Conservation (phyloP, 257 asterid genomes). For the Apocynum venetum region DNA sequence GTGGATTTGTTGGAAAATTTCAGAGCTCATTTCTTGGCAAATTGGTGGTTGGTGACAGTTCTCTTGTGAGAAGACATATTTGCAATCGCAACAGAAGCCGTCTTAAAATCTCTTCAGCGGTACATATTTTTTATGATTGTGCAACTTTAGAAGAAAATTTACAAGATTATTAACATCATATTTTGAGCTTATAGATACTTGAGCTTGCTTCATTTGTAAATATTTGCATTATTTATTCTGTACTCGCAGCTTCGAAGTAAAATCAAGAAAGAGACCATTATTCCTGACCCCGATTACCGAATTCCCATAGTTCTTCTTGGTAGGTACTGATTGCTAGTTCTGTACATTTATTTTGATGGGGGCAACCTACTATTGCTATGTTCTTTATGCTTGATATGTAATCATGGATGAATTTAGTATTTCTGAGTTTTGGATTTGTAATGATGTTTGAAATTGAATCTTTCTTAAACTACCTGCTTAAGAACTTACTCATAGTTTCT, state of each 20-base stretch:
- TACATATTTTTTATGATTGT: constrained; percentile 18
- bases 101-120: constrained; percentile 50
- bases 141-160: not conserved
- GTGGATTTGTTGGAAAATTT: constrained; percentile 24
- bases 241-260: constrained; percentile 57
- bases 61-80: constrained; percentile 20
- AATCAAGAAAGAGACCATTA: constrained; percentile 53
- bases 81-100: constrained; percentile 28
- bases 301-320: constrained; percentile 82
- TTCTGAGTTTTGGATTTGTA: not conserved
- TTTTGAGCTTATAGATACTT: not conserved
- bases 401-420: too few relatives aligned
- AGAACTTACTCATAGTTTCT: not conserved
- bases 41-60: constrained; percentile 16
- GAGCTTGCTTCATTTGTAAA: not conserved
- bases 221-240: not conserved
- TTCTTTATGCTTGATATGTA: too few relatives aligned
- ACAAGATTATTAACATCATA: not conserved
- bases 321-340: constrained; percentile 18
- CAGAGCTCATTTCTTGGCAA: constrained; percentile 43
- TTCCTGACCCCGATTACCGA: constrained; percentile 90
- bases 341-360: not conserved
- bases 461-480: not conserved
- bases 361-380: not conserved
- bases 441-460: not conserved